Base-by-base conservation (phyloP, 192 early-diverging fungal species). In the Ramicandelaber brevisporus region DNA sequence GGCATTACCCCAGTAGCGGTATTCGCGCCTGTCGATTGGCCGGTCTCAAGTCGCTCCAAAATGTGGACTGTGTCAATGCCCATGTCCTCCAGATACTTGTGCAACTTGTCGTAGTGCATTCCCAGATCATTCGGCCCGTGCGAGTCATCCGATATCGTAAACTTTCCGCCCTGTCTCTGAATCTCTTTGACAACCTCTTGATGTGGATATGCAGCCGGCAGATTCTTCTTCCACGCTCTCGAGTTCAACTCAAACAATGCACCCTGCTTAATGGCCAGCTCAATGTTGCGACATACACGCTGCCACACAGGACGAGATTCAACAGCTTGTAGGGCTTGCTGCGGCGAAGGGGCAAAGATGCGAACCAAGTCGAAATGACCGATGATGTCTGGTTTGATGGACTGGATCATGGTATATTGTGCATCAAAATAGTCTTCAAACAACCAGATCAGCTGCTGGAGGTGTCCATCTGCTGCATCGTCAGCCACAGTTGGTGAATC, bases 341-440 rank as follows among this genome's bases (percentile, higher is more conserved):
- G 30, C 29, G 5, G 38, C 25, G 38, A 51, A 53, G 60, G 62
- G 8, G 71, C 59, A 54, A 73, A 98, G 16, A 90, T 76, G 12
- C 83, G 62, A 2, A 92, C 60, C 28, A 98, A 51, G 43, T 98
- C 92, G 55, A 98, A 87, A 48, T 98, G 92, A 0, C 85, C 92
- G n/a, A 97, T 54, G 0, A 95, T 74, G 8, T 61, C 54, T 1
- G 92, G 85, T 35, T 78, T 43, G 2, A 90, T 36, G 11, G 33
- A 48, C 6, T 46, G 38, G 3, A 98, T 36, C 60, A 95, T 58
- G 5, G 66, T 54, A 26, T 57, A 70, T 47, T 98, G 92, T 13
- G 57, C 57, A 42, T 98, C 80, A 69, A 88, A 98, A 43, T 92
- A 98, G 0, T 47, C 40, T 15, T 34, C 33, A 39, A 78, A 95